Evolutionary conservation across 805 yeast species (phyloP), one percentile per base, ranked within the genome.

Genomic region (Candida cerambycidarum): DNA sequence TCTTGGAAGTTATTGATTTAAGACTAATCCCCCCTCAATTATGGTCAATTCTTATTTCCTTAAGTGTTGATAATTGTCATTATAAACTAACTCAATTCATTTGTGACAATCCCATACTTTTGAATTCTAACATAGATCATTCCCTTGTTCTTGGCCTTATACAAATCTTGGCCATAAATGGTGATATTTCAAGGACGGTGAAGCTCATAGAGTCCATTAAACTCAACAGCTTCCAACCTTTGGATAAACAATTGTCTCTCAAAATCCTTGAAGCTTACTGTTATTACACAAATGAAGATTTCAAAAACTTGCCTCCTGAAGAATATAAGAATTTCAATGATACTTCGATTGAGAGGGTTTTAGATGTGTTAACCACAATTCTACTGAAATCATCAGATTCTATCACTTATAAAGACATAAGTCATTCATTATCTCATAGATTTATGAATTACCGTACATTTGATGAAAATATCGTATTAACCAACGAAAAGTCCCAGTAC

Each of bases 231-330:
- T 70, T 66, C 41, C 64, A 65, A 40, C 65, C 65, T 1, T 47
- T 70, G 28, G 57, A 61, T 23, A 63, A 60, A 35, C 67, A 67
- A 9, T 49, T 69, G 18, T 58, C 65, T 37, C 41, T 62, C 2
- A 57, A 56, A 19, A 57, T 70, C 3, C 56, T 70, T 2, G 61
- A 62, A 28, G 57, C 74, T 0, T 68, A 70, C 41, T 68, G 74
- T 42, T 56, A 39, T 12, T 43, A 50, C 44, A 35, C 38, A 7
- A 51, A 45, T 6, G 30, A 41, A 5, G 47, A 42, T 4, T 38
- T 36, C 2, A 32, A 33, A 15, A 3, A 14, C 8, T 21, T 38
- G 13, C 23, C 25, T 15, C 39, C 46, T 11, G n/a, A 29, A 2
- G 42, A 44, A 5, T 29, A 39, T 8, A 39, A 40, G 10, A 40